Percentiles rank a stretch among this genome's conserved stretches.
These are phyloP conservation scores for Terana coerulea DNA, from an alignment of 768 basidiomycete genomes.

Conservation along the genomic window DNA sequence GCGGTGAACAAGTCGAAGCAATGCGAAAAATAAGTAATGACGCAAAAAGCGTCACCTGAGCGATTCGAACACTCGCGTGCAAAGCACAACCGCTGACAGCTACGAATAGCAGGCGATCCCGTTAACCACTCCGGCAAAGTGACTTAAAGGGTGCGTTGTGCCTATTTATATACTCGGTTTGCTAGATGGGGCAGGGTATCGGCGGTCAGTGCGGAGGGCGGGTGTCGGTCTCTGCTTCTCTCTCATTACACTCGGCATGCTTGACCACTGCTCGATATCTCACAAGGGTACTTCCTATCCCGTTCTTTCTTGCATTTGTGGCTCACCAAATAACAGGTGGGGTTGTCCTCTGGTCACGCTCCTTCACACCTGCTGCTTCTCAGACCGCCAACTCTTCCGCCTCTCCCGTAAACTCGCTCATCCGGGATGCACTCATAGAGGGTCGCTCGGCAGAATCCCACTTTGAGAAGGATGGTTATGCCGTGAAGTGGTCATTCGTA, in stretches of 20 bases:
- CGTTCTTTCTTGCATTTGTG: not conserved
- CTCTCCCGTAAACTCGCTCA: conserved; percentile 29
- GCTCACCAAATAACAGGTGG: conserved; percentile 53
- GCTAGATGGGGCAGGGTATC: no score
- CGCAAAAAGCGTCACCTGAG: conserved; percentile 52
- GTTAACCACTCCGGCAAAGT: conserved; percentile 96
- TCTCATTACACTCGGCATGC: no score
- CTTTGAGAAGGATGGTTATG: conserved; percentile 93
- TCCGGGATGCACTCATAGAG: conserved; percentile 74
- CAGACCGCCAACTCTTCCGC: conserved; percentile 23
- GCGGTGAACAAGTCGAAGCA: no score
- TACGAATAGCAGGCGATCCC: conserved; percentile 41
- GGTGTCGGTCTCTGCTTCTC: no score
- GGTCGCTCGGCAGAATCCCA: conserved; percentile 77
- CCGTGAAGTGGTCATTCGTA: conserved; percentile 90
- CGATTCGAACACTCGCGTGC: conserved; percentile 59
- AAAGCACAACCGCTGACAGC: conserved; percentile 51
- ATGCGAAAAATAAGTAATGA: no score
- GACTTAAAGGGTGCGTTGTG: no score
- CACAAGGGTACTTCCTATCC: conserved; percentile 10
- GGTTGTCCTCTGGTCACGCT: conserved; percentile 89
- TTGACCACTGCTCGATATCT: conserved; percentile 18
- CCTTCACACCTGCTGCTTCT: conserved; percentile 73
- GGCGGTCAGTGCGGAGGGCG: no score
- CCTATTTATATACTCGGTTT: no score